Percentiles rank a stretch among this genome's conserved stretches.
Evolutionary conservation across 1,284 basidiomycete genomes (phyloP).

Genomic region (Cronartium quercuum): DNA sequence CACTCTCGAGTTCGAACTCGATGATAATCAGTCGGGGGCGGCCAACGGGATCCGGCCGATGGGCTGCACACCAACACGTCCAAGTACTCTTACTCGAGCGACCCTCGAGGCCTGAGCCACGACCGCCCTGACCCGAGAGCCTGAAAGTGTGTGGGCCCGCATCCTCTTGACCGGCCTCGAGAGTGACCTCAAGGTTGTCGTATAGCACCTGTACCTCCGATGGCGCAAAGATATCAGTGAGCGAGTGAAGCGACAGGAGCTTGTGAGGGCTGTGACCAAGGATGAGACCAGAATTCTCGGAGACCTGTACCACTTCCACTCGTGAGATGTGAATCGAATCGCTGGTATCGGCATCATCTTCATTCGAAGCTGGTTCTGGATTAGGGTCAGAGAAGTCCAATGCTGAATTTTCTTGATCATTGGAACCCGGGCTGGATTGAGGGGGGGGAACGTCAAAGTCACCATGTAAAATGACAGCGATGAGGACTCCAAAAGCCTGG

Average conservation of each 20-base stretch:
- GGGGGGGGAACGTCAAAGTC: not conserved
- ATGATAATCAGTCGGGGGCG: conserved; percentile 58
- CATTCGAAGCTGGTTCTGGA: not conserved
- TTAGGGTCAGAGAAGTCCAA: conserved; percentile 4
- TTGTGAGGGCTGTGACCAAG: conserved; percentile 70
- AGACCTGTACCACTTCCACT: conserved; percentile 38
- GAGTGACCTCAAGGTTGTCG: conserved; percentile 63
- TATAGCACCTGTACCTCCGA: conserved; percentile 66
- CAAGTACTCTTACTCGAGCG: conserved; percentile 60
- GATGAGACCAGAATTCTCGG: conserved; percentile 60
- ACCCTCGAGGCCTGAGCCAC: conserved; percentile 42
- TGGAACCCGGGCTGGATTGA: not conserved
- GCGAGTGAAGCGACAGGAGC: conserved; percentile 69
- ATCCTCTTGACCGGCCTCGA: conserved; percentile 7
- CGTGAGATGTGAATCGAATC: conserved; percentile 14
- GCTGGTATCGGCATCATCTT: not conserved
- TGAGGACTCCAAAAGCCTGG: conserved; percentile 75
- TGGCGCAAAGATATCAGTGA: conserved; percentile 66
- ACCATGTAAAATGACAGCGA: conserved; percentile 66
- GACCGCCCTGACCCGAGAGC: conserved; percentile 42
- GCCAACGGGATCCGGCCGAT: conserved; percentile 55
- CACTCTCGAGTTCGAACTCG: conserved; percentile 75
- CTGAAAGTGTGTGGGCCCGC: conserved; percentile 43
- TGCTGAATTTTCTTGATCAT: not conserved
- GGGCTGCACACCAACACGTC: conserved; percentile 78